phyloP scores from a whole-genome alignment of 371 early-diverging fungal genomes.

The Mucor circinelloides region DNA sequence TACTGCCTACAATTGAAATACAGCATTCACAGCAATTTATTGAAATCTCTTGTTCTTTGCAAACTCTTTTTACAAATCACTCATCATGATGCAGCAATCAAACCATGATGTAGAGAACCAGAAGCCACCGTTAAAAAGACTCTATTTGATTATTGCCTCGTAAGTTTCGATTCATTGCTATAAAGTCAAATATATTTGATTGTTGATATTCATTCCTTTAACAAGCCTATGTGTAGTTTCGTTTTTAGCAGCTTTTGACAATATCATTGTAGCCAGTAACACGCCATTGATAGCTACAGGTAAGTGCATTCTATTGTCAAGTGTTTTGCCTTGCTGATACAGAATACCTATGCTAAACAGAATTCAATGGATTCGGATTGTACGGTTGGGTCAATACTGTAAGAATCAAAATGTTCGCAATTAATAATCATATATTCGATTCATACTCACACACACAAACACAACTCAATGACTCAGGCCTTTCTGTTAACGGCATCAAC shows the following conservation, averaged over 20 bases:
- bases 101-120: conserved; percentile 4
- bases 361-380: conserved; percentile 42
- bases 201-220: background rate
- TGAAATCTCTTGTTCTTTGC: background rate
- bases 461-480: conserved; percentile 13
- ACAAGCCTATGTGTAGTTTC: conserved; percentile 39
- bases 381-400: conserved; percentile 49
- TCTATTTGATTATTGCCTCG: conserved; percentile 14
- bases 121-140: background rate
- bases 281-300: conserved; percentile 38
- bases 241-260: conserved; percentile 47
- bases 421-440: background rate
- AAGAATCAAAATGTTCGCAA: background rate
- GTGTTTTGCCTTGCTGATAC: background rate
- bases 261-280: conserved; percentile 43
- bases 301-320: background rate
- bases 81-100: background rate
- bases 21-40: background rate
- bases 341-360: conserved; percentile 1
- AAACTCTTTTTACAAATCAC: background rate
- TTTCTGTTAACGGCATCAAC: conserved; percentile 51
- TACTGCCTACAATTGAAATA: background rate
- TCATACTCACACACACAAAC: background rate
- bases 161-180: background rate
- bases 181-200: background rate